Conservation (phyloP, 108 stramenopile genomes). For the Cyclostephanos invisitatus region DNA sequence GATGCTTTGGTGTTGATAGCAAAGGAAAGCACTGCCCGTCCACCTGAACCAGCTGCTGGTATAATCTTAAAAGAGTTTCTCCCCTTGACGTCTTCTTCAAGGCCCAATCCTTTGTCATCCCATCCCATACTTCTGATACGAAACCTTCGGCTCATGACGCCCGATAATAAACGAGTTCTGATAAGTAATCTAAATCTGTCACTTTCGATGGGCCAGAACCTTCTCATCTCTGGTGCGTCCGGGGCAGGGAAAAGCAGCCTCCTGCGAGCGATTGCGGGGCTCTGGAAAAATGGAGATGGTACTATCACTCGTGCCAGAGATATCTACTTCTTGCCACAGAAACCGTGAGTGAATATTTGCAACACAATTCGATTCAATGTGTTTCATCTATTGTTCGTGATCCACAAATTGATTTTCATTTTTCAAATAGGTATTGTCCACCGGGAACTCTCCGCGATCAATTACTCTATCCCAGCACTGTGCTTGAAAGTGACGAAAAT, state of each 20-base stretch:
- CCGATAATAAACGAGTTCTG: slow-evolving; percentile 56
- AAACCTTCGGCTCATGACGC: slow-evolving; percentile 53
- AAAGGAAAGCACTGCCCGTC: background rate
- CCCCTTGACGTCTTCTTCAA: slow-evolving; percentile 16
- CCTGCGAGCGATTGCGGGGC: slow-evolving; percentile 81
- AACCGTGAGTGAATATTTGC: slow-evolving; percentile 32
- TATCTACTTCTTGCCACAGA: slow-evolving; percentile 85
- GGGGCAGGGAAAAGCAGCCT: slow-evolving; percentile 65
- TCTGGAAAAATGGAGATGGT: slow-evolving; percentile 78
- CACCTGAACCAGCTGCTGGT: background rate
- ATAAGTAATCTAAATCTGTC: slow-evolving; percentile 50
- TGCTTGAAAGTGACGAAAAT: slow-evolving; percentile 13
- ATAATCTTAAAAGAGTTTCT: slow-evolving; percentile 38
- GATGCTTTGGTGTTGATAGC: background rate
- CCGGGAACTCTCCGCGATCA: slow-evolving; percentile 82
- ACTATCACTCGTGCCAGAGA: slow-evolving; percentile 64
- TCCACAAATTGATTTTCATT: background rate
- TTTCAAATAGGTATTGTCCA: slow-evolving; percentile 57
- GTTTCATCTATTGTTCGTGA: background rate
- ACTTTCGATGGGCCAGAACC: slow-evolving; percentile 48
- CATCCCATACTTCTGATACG: slow-evolving; percentile 41
- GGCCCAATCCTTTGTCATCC: background rate
- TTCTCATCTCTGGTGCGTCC: slow-evolving; percentile 69
- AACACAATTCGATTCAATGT: background rate
- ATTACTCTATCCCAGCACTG: slow-evolving; percentile 69